These are phyloP conservation scores for Monosporascus sp. DNA, from an alignment of 2,329 filamentous ascomycete species.

Conservation along the genomic window DNA sequence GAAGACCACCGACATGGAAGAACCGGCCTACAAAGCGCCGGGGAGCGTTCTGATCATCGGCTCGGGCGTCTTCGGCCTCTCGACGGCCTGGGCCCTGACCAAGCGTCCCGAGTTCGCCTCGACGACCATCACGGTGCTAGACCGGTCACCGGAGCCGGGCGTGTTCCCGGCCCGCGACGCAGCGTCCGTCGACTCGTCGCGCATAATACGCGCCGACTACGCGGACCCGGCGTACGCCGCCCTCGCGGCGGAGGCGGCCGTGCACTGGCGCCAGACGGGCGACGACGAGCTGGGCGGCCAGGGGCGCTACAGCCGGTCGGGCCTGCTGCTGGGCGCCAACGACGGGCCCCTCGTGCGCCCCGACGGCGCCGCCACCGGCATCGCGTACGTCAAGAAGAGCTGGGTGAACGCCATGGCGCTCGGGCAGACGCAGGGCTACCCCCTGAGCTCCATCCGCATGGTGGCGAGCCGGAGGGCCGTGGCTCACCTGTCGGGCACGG, in stretches of 20 bases:
- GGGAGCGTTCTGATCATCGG: conserved; percentile 61
- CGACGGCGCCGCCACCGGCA: conserved; percentile 39
- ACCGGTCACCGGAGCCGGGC: conserved; percentile 42
- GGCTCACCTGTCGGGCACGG: conserved; percentile 38
- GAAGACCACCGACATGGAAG: conserved; percentile 1
- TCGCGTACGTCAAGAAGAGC: conserved; percentile 56
- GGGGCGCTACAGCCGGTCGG: conserved; percentile 66
- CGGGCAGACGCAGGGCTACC: conserved; percentile 34
- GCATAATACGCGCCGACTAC: conserved; percentile 72
- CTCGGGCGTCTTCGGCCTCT: conserved; percentile 43
- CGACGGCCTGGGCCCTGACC: conserved; percentile 61
- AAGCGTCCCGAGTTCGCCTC: conserved; percentile 51
- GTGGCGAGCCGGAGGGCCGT: conserved; percentile 43
- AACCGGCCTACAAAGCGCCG: conserved; percentile 11
- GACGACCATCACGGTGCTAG: conserved; percentile 54
- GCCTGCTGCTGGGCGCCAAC: conserved; percentile 61
- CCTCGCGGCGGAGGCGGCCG: conserved; percentile 67
- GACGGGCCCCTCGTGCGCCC: conserved; percentile 26
- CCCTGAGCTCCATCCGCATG: conserved; percentile 36
- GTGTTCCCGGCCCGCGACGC: conserved; percentile 58
- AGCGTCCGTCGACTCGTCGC: conserved; percentile 58
- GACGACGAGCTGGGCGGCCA: conserved; percentile 52
- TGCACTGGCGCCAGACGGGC: conserved; percentile 59
- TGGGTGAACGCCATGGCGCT: conserved; percentile 56
- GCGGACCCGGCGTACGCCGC: conserved; percentile 70